Evolutionary conservation across 305 asterid species (phyloP).

Genomic region (Fraxinus nigra): DNA sequence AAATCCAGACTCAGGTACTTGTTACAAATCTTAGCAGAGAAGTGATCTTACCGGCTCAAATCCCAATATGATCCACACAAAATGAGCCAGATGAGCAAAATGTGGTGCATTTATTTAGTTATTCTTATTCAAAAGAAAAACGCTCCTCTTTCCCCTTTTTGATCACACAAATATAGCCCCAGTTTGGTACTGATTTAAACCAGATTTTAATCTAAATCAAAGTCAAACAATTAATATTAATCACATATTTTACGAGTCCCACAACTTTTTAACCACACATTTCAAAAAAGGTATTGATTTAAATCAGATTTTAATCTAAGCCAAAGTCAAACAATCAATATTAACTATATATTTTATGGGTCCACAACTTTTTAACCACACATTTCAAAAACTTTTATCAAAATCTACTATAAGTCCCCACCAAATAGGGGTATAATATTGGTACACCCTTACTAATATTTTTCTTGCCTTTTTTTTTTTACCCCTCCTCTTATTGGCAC

Average conservation of each 20-base stretch:
- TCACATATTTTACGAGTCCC: no score
- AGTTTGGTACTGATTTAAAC: neutral
- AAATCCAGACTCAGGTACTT: neutral
- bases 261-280: neutral
- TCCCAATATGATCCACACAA: neutral
- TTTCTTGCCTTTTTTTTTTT: neutral
- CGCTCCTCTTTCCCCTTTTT: neutral
- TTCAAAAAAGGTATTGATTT: no score
- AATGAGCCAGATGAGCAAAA: neutral
- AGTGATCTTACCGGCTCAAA: neutral
- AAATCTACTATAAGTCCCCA: neutral
- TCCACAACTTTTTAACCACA: neutral
- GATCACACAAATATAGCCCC: neutral
- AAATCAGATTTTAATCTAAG: no score
- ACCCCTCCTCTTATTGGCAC: neutral
- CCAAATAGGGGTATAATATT: neutral
- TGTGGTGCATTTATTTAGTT: neutral
- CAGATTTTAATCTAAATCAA: no score
- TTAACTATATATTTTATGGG: no score
- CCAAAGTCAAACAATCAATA: no score
- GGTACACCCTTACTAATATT: neutral
- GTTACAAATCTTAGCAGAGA: neutral
- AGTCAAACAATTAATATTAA: no score
- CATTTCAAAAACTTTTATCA: neutral
- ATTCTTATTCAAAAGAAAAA: neutral